These are phyloP conservation scores for Carex parvula DNA, from an alignment of 176 grass and related monocot species.

Conservation along the genomic window DNA sequence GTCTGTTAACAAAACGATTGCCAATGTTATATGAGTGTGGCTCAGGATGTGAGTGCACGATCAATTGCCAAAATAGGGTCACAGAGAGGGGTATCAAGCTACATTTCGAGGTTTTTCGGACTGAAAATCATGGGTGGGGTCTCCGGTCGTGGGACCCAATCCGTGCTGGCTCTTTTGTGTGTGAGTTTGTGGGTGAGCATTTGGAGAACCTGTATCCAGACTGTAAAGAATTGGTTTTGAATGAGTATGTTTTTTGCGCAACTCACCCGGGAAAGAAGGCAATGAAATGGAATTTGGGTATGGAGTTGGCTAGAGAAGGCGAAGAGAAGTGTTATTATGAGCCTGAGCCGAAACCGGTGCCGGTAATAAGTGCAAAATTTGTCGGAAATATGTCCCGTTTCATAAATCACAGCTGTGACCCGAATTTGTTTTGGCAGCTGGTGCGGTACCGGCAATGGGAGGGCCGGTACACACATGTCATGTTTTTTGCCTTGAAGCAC, in stretches of 20 bases:
- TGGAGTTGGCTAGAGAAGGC: slow-evolving; percentile 42
- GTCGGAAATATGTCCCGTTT: slow-evolving; percentile 66
- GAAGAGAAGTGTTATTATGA: slow-evolving; percentile 27
- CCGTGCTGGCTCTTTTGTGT: slow-evolving; percentile 72
- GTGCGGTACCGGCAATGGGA: slow-evolving; percentile 54
- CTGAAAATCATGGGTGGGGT: slow-evolving; percentile 61
- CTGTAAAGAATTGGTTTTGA: slow-evolving; percentile 39
- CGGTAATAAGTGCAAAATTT: slow-evolving; percentile 53
- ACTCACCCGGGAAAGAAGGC: slow-evolving; percentile 50
- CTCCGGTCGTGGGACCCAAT: slow-evolving; percentile 77
- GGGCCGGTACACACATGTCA: slow-evolving; percentile 49
- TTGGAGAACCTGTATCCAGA: slow-evolving; percentile 35
- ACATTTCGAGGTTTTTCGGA: slow-evolving; percentile 77
- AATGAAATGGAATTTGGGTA: slow-evolving; percentile 59
- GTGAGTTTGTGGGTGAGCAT: slow-evolving; percentile 63
- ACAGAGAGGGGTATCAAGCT: slow-evolving; percentile 46
- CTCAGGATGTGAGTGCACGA: slow-evolving; percentile 47
- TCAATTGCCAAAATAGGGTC: slow-evolving; percentile 71
- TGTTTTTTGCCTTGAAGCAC: slow-evolving; percentile 78
- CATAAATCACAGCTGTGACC: slow-evolving; percentile 83
- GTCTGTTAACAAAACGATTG: slow-evolving; percentile 52
- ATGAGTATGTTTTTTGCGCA: slow-evolving; percentile 67
- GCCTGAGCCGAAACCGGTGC: slow-evolving; percentile 43
- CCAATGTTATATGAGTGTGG: slow-evolving; percentile 62
- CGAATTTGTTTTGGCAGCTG: slow-evolving; percentile 84